Conservation (phyloP, 441 rosid species). For the Gossypium schwendimanii region DNA sequence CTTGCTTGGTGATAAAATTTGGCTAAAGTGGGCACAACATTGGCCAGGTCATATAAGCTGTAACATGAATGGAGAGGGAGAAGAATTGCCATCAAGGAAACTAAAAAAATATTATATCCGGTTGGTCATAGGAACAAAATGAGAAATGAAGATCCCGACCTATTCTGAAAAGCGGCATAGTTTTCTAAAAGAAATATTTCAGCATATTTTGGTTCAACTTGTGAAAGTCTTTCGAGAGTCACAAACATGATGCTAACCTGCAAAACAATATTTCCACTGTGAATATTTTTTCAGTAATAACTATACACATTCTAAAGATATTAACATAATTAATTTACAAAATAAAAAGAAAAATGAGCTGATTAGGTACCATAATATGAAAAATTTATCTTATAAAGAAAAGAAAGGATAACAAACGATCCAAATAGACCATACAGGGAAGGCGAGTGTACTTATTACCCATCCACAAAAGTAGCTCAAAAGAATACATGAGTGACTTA, state of each 20-base stretch:
- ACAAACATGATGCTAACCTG: conserved; percentile 97
- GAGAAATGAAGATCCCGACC: conserved; percentile 35
- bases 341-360: background rate
- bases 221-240: conserved; percentile 87
- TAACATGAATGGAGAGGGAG: conserved; percentile 13
- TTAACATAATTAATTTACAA: background rate
- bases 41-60: conserved; percentile 97
- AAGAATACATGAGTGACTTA: background rate
- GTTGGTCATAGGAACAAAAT: background rate
- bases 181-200: conserved; percentile 90
- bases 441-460: background rate
- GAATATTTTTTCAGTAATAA: conserved; percentile 1
- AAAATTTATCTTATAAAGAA: background rate
- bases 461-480: too few relatives aligned
- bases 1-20: conserved; percentile 99
- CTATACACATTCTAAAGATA: background rate
- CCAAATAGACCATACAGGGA: background rate
- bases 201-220: conserved; percentile 81
- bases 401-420: background rate
- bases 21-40: conserved; percentile 91
- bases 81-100: background rate
- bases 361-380: background rate
- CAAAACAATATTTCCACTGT: conserved; percentile 23
- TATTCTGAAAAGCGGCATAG: conserved; percentile 96
- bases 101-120: background rate